Percentiles rank a stretch among this genome's conserved stretches.
These are phyloP conservation scores for Davidsoniella neocaledoniae DNA, from an alignment of 2,329 filamentous ascomycete genomes.

Conservation along the genomic window DNA sequence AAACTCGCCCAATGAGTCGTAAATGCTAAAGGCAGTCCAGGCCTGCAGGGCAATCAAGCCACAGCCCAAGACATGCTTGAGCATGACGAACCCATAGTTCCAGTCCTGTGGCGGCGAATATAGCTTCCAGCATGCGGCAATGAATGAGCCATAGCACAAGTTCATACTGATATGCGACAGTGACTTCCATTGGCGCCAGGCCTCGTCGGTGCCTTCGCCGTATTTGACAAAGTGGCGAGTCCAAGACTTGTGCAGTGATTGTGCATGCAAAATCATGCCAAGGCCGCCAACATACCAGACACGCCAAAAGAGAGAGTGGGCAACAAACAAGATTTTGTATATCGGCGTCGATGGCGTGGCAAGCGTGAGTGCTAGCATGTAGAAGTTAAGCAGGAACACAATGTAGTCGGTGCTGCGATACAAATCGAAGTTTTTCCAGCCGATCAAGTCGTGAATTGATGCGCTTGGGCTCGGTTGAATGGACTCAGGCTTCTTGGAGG, in stretches of 20 bases:
- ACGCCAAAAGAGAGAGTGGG: constrained; percentile 68
- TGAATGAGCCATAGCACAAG: constrained; percentile 76
- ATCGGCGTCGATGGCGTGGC: constrained; percentile 60
- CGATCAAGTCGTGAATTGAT: constrained; percentile 68
- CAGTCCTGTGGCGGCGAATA: constrained; percentile 77
- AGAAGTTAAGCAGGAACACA: constrained; percentile 57
- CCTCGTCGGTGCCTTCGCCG: constrained; percentile 76
- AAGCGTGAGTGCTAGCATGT: constrained; percentile 56
- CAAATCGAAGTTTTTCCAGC: constrained; percentile 68
- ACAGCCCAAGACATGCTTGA: constrained; percentile 73
- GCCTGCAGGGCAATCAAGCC: constrained; percentile 71
- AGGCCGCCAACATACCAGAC: constrained; percentile 85
- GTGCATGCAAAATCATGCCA: constrained; percentile 65
- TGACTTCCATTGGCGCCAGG: constrained; percentile 96
- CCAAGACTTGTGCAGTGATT: constrained; percentile 86
- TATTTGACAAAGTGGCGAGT: constrained; percentile 96
- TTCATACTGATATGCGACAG: constrained; percentile 86
- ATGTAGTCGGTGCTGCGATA: constrained; percentile 76
- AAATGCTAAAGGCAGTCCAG: constrained; percentile 86
- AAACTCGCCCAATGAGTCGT: constrained; percentile 90
- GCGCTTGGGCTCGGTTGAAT: constrained; percentile 31
- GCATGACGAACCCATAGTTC: constrained; percentile 66
- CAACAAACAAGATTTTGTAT: constrained; percentile 64
- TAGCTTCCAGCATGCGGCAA: constrained; percentile 91
- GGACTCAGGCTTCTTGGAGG: constrained; percentile 12